Base-by-base conservation (phyloP, 139 green algal species). In the Chlorella vulgaris region DNA sequence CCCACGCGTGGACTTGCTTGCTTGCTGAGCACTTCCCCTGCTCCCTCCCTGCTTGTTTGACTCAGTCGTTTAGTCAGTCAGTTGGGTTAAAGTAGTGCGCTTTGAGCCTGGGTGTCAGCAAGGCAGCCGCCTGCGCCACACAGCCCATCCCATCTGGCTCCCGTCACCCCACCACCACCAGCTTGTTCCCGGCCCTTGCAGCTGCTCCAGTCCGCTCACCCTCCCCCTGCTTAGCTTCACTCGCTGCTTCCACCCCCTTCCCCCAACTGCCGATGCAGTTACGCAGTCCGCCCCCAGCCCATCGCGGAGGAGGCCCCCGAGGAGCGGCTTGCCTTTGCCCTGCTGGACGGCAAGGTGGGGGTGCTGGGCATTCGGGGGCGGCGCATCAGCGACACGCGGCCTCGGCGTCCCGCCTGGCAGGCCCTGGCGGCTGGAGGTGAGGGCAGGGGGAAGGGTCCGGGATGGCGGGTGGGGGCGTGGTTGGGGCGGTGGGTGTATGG, bases 321-420 rank as follows among this genome's bases (percentile, higher is more conserved):
- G 62, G 91, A 93, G 78, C 83, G 80, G 28, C 69, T 96, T 53
- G 87, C 82, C 0, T 96, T 96, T 80, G 82, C 89, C 0, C 82
- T 96, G 38, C 61, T 62, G 18, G 92, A 96, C 61, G 88, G 86
- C 5, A 71, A 85, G 5, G 73, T 88, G 2, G 89, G 89, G 21
- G 69, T 92, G 55, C 75, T 92, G 50, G 43, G 73, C 26, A 85
- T 92, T 2, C 78, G 83, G 40, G 86, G 84, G 22, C n/a, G 66
- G 24, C 84, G 78, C 75, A 86, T 96, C 35, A 63, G 71, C 1
- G 92, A 96, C 82, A 87, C 88, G 3, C 87, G 83, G 39, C 88
- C 91, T 4, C 86, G 82, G 53, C 86, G 89, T 10, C 90, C 93
- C 7, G 69, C 68, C 7, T 86, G 74, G 83, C 77, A 86, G 33